Base-by-base conservation (phyloP, 2,329 filamentous ascomycete species). In the Dactylonectria macrodidyma region DNA sequence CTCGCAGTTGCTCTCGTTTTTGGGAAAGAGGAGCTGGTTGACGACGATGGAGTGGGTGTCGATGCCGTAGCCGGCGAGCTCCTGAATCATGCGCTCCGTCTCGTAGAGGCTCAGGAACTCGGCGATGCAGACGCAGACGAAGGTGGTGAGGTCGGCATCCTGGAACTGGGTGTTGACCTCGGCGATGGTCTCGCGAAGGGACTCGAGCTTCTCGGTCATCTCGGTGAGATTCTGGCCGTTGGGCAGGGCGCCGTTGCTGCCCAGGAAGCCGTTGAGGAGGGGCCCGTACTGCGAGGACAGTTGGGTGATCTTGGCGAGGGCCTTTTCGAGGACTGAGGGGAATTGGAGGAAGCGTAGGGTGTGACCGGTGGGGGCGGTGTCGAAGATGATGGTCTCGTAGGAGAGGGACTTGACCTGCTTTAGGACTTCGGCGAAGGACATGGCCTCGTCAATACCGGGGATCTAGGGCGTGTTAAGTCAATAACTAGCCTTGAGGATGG, bases 71-170 rank as follows among this genome's bases (percentile, higher is more conserved):
- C 89, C 93, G 55, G 94, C 91, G 69, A 99, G 87, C 85, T 99
- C 96, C 87, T 99, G 96, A 77, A 99, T 98, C 96, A 99, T 98
- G 77, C 96, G 93, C 87, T 99, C 96, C 69, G 96, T 99, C 88
- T 99, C 96, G 85, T 99, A 99, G 59, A 99, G 88, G 44, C 92
- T 95, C 76, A 99, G 83, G 85, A 99, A 99, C 84, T 99, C 96
- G 60, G 96, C 94, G 81, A 99, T 99, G 82, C 96, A 97, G 68
- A 99, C 96, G 81, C 96, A 98, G 61, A 99, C 95, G 78, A 99
- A 99, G 0, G 96, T 99, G 24, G 95, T 98, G 76, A 98, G 89
- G 73, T 95, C 92, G 64, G 96, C 92, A 79, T 99, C 93, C 87
- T 99, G 98, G 89, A 99, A 99, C 83, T 99, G 96, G 57, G 93